These are phyloP conservation scores for Stentor coeruleus DNA, from an alignment of 73 alveolate species.

Conservation along the genomic window DNA sequence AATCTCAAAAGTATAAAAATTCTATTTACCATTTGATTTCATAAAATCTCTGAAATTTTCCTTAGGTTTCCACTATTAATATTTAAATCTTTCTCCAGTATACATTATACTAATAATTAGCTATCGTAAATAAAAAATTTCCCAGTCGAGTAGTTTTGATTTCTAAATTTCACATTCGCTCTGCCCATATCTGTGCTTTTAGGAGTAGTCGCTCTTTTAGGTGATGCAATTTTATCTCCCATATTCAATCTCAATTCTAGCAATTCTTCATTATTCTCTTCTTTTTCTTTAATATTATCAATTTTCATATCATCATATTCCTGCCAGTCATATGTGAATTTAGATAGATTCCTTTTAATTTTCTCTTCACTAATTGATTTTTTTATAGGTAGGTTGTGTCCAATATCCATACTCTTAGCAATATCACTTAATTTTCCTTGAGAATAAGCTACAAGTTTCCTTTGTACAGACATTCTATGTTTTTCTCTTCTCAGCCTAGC, in stretches of 20 bases:
- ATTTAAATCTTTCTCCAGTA: no score
- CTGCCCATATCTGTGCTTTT: conserved; percentile 1
- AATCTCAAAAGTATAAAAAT: no score
- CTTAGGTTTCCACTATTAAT: no score
- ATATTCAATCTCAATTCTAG: not conserved
- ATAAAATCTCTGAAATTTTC: no score
- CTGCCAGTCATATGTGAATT: not conserved
- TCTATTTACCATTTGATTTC: no score
- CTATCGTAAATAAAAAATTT: not conserved
- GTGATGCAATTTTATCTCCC: not conserved
- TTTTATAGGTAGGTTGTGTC: not conserved
- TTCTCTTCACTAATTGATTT: not conserved
- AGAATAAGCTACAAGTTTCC: not conserved
- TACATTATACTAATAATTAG: no score
- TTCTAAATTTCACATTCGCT: not conserved
- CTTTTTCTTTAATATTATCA: not conserved
- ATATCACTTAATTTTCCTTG: conserved; percentile 14
- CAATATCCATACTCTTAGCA: not conserved
- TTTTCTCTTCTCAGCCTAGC: conserved; percentile 6
- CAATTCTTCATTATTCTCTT: not conserved
- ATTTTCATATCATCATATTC: not conserved
- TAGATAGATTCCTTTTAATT: not conserved
- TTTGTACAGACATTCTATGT: not conserved
- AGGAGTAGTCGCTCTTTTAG: not conserved
- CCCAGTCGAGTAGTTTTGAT: not conserved